phyloP scores from a whole-genome alignment of 257 asterid genomes.

The Misopates orontium region DNA sequence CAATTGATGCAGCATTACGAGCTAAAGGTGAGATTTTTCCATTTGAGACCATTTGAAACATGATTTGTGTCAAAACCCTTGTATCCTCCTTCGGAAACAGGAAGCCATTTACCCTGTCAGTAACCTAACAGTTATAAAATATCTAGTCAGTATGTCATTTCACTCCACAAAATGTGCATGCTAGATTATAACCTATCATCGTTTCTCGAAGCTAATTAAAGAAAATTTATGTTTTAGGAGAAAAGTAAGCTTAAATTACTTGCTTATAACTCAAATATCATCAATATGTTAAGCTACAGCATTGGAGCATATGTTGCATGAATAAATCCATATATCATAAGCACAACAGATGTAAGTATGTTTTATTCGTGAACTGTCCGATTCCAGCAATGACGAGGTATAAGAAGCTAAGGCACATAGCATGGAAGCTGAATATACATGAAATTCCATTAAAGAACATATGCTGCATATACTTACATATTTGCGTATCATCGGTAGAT shows the following conservation, averaged over 20 bases:
- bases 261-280: background rate
- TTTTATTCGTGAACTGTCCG: too few relatives aligned
- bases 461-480: constrained; percentile 54
- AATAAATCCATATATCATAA: too few relatives aligned
- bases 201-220: background rate
- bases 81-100: constrained; percentile 65
- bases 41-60: constrained; percentile 66
- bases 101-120: constrained; percentile 74
- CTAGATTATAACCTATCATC: background rate
- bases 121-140: constrained; percentile 47
- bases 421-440: background rate
- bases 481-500: constrained; percentile 63
- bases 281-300: background rate
- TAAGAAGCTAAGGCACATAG: background rate
- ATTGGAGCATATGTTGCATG: background rate
- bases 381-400: too few relatives aligned
- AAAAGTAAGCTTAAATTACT: too few relatives aligned
- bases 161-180: background rate
- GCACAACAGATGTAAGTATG: too few relatives aligned
- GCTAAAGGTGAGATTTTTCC: constrained; percentile 76
- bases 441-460: constrained; percentile 15
- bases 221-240: background rate
- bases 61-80: constrained; percentile 44
- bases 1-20: constrained; percentile 59
- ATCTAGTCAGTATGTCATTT: constrained; percentile 34